A percentile compares a stretch with the other conserved stretches of the same genome.
Conservation (phyloP, 2,329 filamentous ascomycete species). For the Apiospora pterosperma region DNA sequence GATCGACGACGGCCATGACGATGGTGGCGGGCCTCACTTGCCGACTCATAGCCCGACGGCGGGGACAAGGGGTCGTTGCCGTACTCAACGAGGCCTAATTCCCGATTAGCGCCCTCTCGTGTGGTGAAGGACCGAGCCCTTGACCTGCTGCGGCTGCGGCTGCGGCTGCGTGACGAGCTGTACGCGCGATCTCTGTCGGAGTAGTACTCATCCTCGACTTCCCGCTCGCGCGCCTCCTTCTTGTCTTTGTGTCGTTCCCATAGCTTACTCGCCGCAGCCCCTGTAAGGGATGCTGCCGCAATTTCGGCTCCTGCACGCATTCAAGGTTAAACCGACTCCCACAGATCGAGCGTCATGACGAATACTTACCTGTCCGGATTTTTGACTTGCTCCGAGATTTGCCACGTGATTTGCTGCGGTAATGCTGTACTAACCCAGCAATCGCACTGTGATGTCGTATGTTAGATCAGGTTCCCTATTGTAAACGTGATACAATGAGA, state of each 20-base stretch:
- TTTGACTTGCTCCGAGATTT: constrained; percentile 38
- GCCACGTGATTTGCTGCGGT: constrained; percentile 46
- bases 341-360: background rate
- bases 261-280: constrained; percentile 57
- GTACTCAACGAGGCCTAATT: constrained; percentile 67
- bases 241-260: constrained; percentile 61
- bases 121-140: constrained; percentile 31
- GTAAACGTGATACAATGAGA: background rate
- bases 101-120: constrained; percentile 57
- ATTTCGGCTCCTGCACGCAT: constrained; percentile 46
- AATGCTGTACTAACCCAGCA: constrained; percentile 56
- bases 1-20: constrained; percentile 30
- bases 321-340: constrained; percentile 11
- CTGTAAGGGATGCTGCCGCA: constrained; percentile 56
- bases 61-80: constrained; percentile 54
- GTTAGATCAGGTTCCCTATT: background rate
- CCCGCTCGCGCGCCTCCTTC: constrained; percentile 43
- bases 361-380: constrained; percentile 37
- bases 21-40: constrained; percentile 40
- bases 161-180: constrained; percentile 28
- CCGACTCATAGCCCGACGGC: constrained; percentile 44
- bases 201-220: constrained; percentile 30
- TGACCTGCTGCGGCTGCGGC: constrained; percentile 35
- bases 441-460: constrained; percentile 37
- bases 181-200: constrained; percentile 15